phyloP scores from a whole-genome alignment of 1,284 basidiomycete genomes.

The Moesziomyces sp. region DNA sequence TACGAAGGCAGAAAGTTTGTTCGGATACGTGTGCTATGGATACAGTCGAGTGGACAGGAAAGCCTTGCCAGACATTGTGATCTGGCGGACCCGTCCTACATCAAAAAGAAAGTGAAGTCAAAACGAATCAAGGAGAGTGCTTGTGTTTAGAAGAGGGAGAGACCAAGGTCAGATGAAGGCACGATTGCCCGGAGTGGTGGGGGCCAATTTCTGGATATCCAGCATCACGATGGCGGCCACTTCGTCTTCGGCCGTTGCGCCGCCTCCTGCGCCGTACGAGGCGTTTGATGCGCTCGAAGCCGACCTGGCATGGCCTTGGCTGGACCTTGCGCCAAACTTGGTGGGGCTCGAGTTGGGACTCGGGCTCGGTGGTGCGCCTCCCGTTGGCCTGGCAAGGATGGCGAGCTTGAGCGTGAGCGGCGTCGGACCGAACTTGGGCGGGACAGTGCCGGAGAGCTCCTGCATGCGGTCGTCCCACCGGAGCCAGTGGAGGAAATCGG shows the following conservation, averaged over 20 bases:
- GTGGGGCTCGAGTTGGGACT: slow-evolving; percentile 24
- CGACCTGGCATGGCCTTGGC: slow-evolving; percentile 14
- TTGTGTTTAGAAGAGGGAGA: neutral
- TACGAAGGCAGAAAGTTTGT: neutral
- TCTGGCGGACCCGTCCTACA: slow-evolving; percentile 5
- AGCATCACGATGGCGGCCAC: slow-evolving; percentile 43
- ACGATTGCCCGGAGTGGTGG: slow-evolving; percentile 10
- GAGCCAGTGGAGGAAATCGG: slow-evolving; percentile 62
- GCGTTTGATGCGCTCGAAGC: slow-evolving; percentile 20
- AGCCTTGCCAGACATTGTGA: neutral
- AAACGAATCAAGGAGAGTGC: neutral
- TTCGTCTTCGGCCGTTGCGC: slow-evolving; percentile 34
- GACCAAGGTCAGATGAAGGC: slow-evolving; percentile 6
- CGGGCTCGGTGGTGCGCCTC: slow-evolving; percentile 25
- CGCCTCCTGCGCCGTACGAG: slow-evolving; percentile 6
- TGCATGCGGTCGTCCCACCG: slow-evolving; percentile 54
- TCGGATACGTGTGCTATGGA: slow-evolving; percentile 1
- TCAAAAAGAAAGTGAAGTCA: neutral
- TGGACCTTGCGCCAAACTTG: slow-evolving; percentile 20
- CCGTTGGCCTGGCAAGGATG: slow-evolving; percentile 26
- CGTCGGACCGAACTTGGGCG: slow-evolving; percentile 42
- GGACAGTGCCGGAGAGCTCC: slow-evolving; percentile 58
- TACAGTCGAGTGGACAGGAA: slow-evolving; percentile 7
- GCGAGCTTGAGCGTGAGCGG: slow-evolving; percentile 40
- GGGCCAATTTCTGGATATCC: slow-evolving; percentile 24